Conservation (phyloP, 2,329 filamentous ascomycete genomes). For the Cercospora janseana region DNA sequence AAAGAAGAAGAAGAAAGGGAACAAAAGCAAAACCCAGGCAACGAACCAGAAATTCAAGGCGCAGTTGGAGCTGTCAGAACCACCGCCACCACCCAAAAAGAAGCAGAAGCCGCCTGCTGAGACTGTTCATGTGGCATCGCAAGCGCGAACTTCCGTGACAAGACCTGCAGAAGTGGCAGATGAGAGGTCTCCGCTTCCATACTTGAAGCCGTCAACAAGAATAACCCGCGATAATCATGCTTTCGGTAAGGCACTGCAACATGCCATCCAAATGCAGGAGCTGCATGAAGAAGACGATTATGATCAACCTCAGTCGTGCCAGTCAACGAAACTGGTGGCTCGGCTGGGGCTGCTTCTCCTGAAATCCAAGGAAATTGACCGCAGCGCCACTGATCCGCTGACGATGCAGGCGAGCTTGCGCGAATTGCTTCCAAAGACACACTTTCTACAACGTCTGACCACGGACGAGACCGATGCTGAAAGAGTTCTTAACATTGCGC, state of each 20-base stretch:
- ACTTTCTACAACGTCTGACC: slow-evolving; percentile 22
- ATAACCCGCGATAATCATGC: slow-evolving; percentile 15
- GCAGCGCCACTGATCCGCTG: slow-evolving; percentile 6
- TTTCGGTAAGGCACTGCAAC: slow-evolving; percentile 14
- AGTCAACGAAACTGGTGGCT: slow-evolving; percentile 17
- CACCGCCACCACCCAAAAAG: slow-evolving; percentile 10
- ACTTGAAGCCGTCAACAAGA: slow-evolving; percentile 9
- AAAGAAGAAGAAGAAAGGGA: slow-evolving; percentile 16
- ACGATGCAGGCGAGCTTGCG: slow-evolving; percentile 17
- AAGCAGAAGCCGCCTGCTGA: slow-evolving; percentile 3
- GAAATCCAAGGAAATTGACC: slow-evolving; percentile 4
- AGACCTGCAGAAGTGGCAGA: neutral
- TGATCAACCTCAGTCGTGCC: neutral
- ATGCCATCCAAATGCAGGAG: slow-evolving; percentile 4
- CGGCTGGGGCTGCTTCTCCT: slow-evolving; percentile 19
- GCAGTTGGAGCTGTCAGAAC: slow-evolving; percentile 16
- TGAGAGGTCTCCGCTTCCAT: neutral
- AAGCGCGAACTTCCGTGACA: neutral
- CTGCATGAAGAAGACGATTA: slow-evolving; percentile 12
- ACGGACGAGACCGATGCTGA: slow-evolving; percentile 15
- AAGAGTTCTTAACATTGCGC: neutral
- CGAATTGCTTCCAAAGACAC: slow-evolving; percentile 7
- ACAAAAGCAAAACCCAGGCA: slow-evolving; percentile 7
- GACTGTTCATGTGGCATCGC: neutral
- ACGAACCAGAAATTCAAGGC: slow-evolving; percentile 13